Base-by-base conservation (phyloP, 2,329 filamentous ascomycete species). In the Stemphylium beticola region DNA sequence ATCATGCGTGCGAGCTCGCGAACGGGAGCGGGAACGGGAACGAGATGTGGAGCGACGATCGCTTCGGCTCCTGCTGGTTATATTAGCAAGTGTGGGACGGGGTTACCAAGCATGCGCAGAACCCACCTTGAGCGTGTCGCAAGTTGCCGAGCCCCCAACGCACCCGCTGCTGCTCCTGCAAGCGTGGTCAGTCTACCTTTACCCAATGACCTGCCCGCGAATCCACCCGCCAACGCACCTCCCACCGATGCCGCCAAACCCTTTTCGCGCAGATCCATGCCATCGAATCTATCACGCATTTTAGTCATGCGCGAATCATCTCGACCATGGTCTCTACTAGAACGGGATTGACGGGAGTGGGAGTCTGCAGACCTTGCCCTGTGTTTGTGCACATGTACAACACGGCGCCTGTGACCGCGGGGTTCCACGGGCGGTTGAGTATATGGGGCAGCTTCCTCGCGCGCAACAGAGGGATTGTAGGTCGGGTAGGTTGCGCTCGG, bases 201-300 rank as follows among this genome's bases (percentile, higher is more conserved):
- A 39, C 71, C 71, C 44, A 73, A 47, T 50, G 63, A 56, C 39
- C 64, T 70, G 32, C 71, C 72, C 22, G 70, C 69, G 48, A 76
- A 51, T 43, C 72, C 73, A 53, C 73, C 73, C 38, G 68, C 73
- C 62, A 76, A 73, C 68, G 72, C 73, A 73, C 73, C 73, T 67
- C 66, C 72, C 63, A 72, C 64, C 50, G 69, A 68, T 60, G 73
- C 72, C 41, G 69, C 69, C 59, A 74, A 55, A 53, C 64, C 64
- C 55, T 65, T 68, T 26, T 73, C 71, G 32, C 67, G 65, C 57
- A 67, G 37, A 53, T 73, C 69, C 57, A 74, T 65, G 43, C 61
- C 60, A 40, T 74, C 73, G 55, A 74, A 72, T 58, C 70, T 74
- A 57, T 65, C 70, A 59, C 71, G 71, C 55, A 74, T 54, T 64